Conservation (phyloP, 2,329 filamentous ascomycete species). For the Lecanicillium sp. region DNA sequence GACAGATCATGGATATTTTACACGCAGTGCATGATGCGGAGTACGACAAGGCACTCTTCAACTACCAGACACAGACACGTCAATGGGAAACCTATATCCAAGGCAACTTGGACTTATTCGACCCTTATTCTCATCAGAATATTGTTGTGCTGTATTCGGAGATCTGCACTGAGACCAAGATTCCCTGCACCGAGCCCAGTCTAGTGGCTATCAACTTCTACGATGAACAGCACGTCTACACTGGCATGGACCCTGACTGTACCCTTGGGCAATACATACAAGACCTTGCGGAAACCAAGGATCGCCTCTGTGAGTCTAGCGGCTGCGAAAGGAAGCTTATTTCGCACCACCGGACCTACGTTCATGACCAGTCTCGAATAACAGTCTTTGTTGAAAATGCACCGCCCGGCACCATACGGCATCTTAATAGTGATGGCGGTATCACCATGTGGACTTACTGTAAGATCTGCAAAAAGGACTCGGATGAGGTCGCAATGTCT, state of each 20-base stretch:
- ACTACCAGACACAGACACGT: constrained; percentile 86
- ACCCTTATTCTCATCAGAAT: constrained; percentile 92
- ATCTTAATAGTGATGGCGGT: constrained; percentile 42
- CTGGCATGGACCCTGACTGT: constrained; percentile 72
- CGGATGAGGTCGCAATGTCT: constrained; percentile 84
- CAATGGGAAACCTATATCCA: constrained; percentile 96
- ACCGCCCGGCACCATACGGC: constrained; percentile 32
- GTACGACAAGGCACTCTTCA: constrained; percentile 89
- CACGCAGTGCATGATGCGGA: constrained; percentile 94
- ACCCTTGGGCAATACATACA: constrained; percentile 94
- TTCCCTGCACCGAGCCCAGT: constrained; percentile 85
- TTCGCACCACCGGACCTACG: constrained; percentile 92
- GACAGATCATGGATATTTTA: constrained; percentile 84
- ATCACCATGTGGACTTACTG: constrained; percentile 98
- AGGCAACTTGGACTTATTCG: constrained; percentile 80
- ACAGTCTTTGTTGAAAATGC: constrained; percentile 72
- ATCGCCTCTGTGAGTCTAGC: constrained; percentile 70
- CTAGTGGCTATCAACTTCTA: constrained; percentile 91
- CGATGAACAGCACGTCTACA: constrained; percentile 74
- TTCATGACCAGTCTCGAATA: constrained; percentile 89
- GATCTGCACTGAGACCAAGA: constrained; percentile 87
- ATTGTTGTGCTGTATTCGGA: constrained; percentile 92
- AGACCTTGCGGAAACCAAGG: constrained; percentile 70
- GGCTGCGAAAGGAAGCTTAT: constrained; percentile 83
- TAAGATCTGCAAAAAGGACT: constrained; percentile 84